Conservation (phyloP, 345 rosid species). For the Salix exigua region DNA sequence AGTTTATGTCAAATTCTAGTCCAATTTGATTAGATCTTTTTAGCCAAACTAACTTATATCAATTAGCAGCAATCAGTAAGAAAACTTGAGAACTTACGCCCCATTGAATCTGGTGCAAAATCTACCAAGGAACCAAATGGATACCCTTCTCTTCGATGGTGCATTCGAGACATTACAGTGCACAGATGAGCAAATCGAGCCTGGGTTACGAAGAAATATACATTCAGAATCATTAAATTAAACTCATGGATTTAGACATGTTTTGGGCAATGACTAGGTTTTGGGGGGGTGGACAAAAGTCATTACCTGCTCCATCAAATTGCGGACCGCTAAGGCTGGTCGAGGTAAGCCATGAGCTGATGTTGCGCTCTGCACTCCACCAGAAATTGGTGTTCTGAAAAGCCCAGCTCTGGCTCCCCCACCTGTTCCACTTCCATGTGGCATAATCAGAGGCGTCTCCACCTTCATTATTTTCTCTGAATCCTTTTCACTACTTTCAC, state of each 20-base stretch:
- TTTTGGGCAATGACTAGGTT: background rate
- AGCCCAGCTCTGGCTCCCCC: conserved; percentile 88
- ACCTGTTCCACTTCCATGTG: conserved; percentile 47
- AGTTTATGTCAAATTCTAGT: background rate
- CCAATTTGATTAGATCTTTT: background rate
- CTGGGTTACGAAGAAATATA: conserved; percentile 37
- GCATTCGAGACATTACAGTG: conserved; percentile 96
- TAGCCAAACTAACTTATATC: background rate
- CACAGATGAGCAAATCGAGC: conserved; percentile 97
- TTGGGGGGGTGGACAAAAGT: background rate
- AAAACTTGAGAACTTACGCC: conserved; percentile 58
- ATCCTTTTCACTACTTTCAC: conserved; percentile 30
- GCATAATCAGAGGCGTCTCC: conserved; percentile 41
- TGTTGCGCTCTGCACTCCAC: conserved; percentile 98
- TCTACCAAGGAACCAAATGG: conserved; percentile 96
- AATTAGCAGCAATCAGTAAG: background rate
- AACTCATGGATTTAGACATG: background rate
- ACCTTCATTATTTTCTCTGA: conserved; percentile 38
- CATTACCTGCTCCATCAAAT: conserved; percentile 92
- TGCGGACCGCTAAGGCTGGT: conserved; percentile 92
- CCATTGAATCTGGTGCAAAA: conserved; percentile 84
- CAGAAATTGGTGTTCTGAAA: conserved; percentile 95
- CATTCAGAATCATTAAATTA: background rate
- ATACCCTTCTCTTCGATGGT: conserved; percentile 92
- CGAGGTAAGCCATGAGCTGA: conserved; percentile 92